Percentiles rank a stretch among this genome's conserved stretches.
Conservation (phyloP, 306 rosid genomes). For the Nissolia schottii region DNA sequence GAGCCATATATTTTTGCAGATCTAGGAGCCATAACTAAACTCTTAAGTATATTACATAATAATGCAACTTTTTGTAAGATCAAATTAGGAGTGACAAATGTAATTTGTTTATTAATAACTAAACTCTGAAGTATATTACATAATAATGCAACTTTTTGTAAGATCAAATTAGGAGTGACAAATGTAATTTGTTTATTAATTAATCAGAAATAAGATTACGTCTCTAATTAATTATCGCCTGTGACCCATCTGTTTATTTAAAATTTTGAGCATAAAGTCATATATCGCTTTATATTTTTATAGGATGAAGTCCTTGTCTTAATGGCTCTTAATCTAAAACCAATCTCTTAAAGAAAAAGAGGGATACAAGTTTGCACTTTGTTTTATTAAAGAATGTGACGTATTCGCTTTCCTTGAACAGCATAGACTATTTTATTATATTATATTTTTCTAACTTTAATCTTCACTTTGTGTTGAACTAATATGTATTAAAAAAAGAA, state of each 20-base stretch:
- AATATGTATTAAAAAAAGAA: background rate
- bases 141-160: background rate
- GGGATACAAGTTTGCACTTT: conserved; percentile 21
- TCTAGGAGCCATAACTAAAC: no score
- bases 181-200: conserved; percentile 13
- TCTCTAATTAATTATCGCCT: conserved; percentile 26
- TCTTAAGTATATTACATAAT: background rate
- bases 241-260: conserved; percentile 10
- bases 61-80: background rate
- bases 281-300: conserved; percentile 12
- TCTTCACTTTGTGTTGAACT: background rate
- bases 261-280: conserved; percentile 17
- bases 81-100: conserved; percentile 17
- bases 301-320: conserved; percentile 8
- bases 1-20: background rate
- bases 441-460: background rate
- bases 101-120: conserved; percentile 4
- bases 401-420: background rate
- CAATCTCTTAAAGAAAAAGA: conserved; percentile 28
- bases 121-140: no score
- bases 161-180: conserved; percentile 21
- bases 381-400: conserved; percentile 15
- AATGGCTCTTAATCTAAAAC: conserved; percentile 29
- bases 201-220: conserved; percentile 39
- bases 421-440: background rate